Evolutionary conservation across 768 basidiomycete species (phyloP).

Genomic region (Scleroderma citrinum): DNA sequence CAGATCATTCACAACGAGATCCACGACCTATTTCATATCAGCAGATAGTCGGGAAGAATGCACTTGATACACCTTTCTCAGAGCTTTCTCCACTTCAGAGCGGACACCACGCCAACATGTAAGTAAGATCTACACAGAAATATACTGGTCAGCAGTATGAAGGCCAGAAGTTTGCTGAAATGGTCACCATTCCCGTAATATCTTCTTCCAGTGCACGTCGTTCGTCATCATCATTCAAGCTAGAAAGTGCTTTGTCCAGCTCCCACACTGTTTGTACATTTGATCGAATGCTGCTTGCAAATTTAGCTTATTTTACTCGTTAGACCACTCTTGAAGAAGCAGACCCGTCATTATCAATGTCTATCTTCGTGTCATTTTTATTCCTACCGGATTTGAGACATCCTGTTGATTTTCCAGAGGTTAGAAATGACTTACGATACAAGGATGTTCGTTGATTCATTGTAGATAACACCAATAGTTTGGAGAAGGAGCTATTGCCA

Average conservation of each 20-base stretch:
- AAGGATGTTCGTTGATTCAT: neutral
- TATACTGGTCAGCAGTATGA: no score
- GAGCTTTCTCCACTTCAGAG: neutral
- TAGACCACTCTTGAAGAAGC: no score
- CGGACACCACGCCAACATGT: neutral
- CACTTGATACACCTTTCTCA: neutral
- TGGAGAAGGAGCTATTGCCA: neutral
- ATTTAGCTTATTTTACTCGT: no score
- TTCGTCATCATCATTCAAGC: neutral
- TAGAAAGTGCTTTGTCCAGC: neutral
- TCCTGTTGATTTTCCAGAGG: no score
- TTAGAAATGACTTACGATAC: no score
- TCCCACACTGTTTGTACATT: neutral
- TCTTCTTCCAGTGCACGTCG: neutral
- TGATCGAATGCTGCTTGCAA: no score
- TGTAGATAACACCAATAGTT: neutral
- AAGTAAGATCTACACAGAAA: neutral
- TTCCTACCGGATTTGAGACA: no score
- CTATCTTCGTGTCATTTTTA: no score
- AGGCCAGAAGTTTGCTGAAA: neutral
- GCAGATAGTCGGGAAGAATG: neutral
- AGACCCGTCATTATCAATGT: no score
- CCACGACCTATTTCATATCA: neutral
- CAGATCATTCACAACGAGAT: neutral
- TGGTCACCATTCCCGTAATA: neutral